Evolutionary conservation across 2,329 filamentous ascomycete species (phyloP).

Genomic region (Nannizzia gypsea): DNA sequence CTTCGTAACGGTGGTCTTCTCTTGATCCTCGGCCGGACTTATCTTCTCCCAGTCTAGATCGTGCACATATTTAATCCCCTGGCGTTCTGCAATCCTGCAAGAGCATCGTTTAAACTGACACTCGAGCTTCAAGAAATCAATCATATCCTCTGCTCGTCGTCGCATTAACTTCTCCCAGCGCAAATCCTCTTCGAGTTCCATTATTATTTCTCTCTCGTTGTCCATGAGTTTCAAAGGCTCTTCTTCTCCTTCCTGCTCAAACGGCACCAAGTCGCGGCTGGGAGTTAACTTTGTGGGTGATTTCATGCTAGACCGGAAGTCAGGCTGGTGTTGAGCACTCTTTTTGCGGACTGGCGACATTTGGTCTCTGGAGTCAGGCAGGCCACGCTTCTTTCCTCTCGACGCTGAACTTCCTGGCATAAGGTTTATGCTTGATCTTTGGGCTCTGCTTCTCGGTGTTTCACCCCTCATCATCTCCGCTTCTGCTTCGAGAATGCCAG

Average conservation of each 20-base stretch:
- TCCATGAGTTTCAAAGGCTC: constrained; percentile 31
- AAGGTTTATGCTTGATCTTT: constrained; percentile 24
- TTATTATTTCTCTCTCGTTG: constrained; percentile 25
- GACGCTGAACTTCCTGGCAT: constrained; percentile 23
- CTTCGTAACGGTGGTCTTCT: not conserved
- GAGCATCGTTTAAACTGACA: constrained; percentile 39
- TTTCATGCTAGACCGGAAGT: constrained; percentile 13
- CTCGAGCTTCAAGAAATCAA: constrained; percentile 40
- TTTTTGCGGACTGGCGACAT: constrained; percentile 10
- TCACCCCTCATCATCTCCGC: constrained; percentile 20
- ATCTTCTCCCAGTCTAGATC: constrained; percentile 24
- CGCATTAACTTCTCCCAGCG: constrained; percentile 39
- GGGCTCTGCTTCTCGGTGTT: constrained; percentile 16
- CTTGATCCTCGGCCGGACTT: constrained; percentile 9
- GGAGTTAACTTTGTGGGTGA: constrained; percentile 10
- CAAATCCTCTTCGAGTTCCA: constrained; percentile 39
- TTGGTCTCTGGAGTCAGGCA: constrained; percentile 9
- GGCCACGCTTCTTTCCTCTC: constrained; percentile 22
- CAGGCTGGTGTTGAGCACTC: constrained; percentile 5
- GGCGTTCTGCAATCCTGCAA: constrained; percentile 35
- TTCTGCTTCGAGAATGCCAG: constrained; percentile 23
- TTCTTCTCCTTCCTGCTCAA: constrained; percentile 22
- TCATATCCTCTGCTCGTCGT: constrained; percentile 44
- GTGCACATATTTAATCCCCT: constrained; percentile 31
- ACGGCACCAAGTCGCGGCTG: constrained; percentile 16